These are phyloP conservation scores for Entrophospora sp. DNA, from an alignment of 192 early-diverging fungal species.

Conservation along the genomic window DNA sequence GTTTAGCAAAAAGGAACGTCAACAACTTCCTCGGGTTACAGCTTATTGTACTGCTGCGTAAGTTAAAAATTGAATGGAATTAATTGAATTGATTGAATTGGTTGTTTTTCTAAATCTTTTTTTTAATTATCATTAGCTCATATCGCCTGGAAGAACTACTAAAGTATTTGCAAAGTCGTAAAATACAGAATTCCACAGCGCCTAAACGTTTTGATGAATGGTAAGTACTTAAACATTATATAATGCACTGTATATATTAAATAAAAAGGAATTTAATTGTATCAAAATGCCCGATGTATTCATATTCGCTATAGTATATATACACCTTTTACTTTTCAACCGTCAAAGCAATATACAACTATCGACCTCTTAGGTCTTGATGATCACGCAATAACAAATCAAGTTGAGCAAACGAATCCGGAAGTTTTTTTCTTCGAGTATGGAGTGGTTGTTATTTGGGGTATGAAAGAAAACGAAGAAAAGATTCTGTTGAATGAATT, in stretches of 20 bases:
- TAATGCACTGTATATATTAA: not conserved
- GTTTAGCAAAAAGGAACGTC: constrained; percentile 65
- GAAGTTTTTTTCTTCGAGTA: constrained; percentile 91
- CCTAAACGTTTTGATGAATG: constrained; percentile 80
- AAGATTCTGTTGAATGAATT: constrained; percentile 64
- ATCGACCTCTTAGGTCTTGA: constrained; percentile 31
- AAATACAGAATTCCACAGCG: constrained; percentile 49
- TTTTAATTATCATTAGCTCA: constrained; percentile 25
- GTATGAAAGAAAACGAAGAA: constrained; percentile 81
- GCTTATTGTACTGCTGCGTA: constrained; percentile 79
- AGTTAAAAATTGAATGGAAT: not conserved
- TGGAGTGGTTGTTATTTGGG: constrained; percentile 95
- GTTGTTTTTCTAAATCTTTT: not conserved
- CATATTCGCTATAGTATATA: constrained; percentile 34
- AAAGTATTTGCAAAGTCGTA: constrained; percentile 63
- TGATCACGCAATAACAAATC: constrained; percentile 18
- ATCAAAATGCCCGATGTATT: too few species aligned
- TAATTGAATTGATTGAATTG: not conserved
- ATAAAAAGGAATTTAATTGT: not conserved
- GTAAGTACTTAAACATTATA: constrained; percentile 23
- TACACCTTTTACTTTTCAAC: constrained; percentile 41
- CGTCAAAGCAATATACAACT: constrained; percentile 36
- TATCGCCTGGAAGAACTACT: constrained; percentile 71
- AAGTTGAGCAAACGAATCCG: constrained; percentile 24
- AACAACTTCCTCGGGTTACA: constrained; percentile 68